A percentile compares a stretch with the other conserved stretches of the same genome.
Evolutionary conservation across 148 eudicot species (phyloP).

Genomic region (Vaccinium myrtillus): DNA sequence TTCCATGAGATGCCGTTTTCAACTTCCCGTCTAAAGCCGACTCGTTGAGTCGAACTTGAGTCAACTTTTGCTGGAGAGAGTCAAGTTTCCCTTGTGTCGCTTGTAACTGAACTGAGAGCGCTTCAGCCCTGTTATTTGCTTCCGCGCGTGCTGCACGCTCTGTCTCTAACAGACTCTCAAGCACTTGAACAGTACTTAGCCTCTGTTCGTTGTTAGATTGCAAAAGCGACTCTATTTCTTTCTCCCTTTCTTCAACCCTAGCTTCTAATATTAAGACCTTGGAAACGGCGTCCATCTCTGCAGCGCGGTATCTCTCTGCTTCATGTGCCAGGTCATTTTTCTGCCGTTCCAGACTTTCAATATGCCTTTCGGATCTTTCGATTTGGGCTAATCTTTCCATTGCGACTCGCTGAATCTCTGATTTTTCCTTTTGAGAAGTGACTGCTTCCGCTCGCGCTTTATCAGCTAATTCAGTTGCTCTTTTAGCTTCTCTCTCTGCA

Average conservation of each 20-base stretch:
- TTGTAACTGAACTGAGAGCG: slow-evolving; percentile 76
- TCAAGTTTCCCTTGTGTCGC: slow-evolving; percentile 83
- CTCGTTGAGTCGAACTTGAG: slow-evolving; percentile 66
- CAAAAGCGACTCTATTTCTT: slow-evolving; percentile 72
- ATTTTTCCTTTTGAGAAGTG: slow-evolving; percentile 67
- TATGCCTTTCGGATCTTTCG: slow-evolving; percentile 75
- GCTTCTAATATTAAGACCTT: slow-evolving; percentile 70
- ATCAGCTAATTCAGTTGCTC: slow-evolving; percentile 81
- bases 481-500: slow-evolving; percentile 88
- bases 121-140: slow-evolving; percentile 79
- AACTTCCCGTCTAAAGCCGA: slow-evolving; percentile 72
- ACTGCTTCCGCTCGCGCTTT: slow-evolving; percentile 78
- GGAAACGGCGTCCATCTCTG: slow-evolving; percentile 65
- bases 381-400: slow-evolving; percentile 77
- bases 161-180: slow-evolving; percentile 64
- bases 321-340: slow-evolving; percentile 50
- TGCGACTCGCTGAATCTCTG: slow-evolving; percentile 60
- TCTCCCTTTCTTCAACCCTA: slow-evolving; percentile 82
- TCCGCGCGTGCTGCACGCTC: slow-evolving; percentile 81
- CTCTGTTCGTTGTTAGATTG: slow-evolving; percentile 79
- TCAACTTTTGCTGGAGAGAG: slow-evolving; percentile 68
- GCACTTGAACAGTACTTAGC: slow-evolving; percentile 68
- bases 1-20: slow-evolving; percentile 70
- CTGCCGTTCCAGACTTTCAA: slow-evolving; percentile 65
- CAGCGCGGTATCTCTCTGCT: slow-evolving; percentile 46